These are phyloP conservation scores for Fusarium abutilonis DNA, from an alignment of 2,329 filamentous ascomycete species.

Conservation along the genomic window DNA sequence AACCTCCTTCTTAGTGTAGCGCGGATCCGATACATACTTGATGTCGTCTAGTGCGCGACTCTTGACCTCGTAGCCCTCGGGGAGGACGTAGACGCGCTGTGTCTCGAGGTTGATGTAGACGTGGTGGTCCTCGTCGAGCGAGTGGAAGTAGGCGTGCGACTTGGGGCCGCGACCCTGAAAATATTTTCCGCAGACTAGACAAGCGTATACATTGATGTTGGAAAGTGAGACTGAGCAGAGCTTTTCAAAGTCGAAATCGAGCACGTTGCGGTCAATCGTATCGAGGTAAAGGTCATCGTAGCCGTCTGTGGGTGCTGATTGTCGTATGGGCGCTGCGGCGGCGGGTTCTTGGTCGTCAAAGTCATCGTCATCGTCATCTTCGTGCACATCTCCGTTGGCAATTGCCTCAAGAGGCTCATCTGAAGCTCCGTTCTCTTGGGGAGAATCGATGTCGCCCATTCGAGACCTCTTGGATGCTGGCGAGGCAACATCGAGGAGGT, in stretches of 20 bases:
- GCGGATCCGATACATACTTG: constrained; percentile 95
- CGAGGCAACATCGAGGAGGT: constrained; percentile 63
- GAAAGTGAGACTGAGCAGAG: constrained; percentile 94
- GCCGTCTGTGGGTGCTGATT: constrained; percentile 82
- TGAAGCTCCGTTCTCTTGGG: constrained; percentile 48
- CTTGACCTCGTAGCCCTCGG: constrained; percentile 95
- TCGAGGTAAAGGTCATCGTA: constrained; percentile 98
- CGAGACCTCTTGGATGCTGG: constrained; percentile 69
- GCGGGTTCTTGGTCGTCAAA: constrained; percentile 56
- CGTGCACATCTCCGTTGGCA: constrained; percentile 44
- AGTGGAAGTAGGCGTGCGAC: constrained; percentile 97
- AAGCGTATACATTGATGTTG: constrained; percentile 99
- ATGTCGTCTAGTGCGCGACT: constrained; percentile 97
- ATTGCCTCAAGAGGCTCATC: constrained; percentile 43
- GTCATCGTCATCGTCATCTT: constrained; percentile 51
- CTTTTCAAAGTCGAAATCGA: constrained; percentile 99
- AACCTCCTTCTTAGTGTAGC: constrained; percentile 83
- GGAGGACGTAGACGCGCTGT: constrained; percentile 89
- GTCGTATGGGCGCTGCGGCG: constrained; percentile 53
- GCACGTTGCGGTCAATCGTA: constrained; percentile 89
- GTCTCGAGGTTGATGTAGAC: constrained; percentile 98
- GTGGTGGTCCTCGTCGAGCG: constrained; percentile 93
- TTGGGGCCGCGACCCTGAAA: constrained; percentile 93
- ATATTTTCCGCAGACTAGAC: constrained; percentile 97
- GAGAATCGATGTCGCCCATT: constrained; percentile 57